Percentiles rank a stretch among this genome's conserved stretches.
Evolutionary conservation across 352 stramenopile species (phyloP).

Genomic region (Pythium coloratum): DNA sequence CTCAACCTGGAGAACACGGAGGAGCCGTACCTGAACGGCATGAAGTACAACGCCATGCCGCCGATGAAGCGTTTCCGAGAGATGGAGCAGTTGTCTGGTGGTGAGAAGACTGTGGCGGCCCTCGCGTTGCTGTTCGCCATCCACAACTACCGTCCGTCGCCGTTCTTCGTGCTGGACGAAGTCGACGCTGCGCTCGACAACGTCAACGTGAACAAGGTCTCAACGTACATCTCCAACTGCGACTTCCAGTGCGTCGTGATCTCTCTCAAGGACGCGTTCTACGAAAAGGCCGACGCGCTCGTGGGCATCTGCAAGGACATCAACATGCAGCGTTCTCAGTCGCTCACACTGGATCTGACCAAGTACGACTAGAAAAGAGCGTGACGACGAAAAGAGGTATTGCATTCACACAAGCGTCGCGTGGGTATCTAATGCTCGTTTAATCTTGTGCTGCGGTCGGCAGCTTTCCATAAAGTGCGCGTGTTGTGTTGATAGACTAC

Average conservation of each 20-base stretch:
- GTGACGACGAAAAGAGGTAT: background rate
- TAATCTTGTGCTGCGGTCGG: conserved; percentile 1
- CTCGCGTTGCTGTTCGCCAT: conserved; percentile 99
- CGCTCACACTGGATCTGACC: conserved; percentile 82
- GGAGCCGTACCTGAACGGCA: conserved; percentile 97
- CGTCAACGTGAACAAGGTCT: conserved; percentile 99
- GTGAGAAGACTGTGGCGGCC: conserved; percentile 99
- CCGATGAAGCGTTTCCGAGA: conserved; percentile 99
- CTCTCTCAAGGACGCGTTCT: conserved; percentile 98
- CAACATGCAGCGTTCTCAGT: conserved; percentile 62
- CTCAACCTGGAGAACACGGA: conserved; percentile 85
- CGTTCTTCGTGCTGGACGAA: conserved; percentile 99
- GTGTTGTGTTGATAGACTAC: background rate
- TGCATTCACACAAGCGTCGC: background rate
- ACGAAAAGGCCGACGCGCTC: conserved; percentile 92
- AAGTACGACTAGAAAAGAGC: conserved; percentile 36
- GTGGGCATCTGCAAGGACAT: conserved; percentile 92
- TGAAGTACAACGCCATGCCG: conserved; percentile 99
- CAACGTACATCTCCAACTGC: conserved; percentile 95
- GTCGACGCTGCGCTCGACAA: conserved; percentile 99
- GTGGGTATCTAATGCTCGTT: background rate
- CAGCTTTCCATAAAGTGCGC: background rate
- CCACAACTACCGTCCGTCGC: conserved; percentile 94
- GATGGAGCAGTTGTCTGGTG: conserved; percentile 98
- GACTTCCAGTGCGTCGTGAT: conserved; percentile 99